Evolutionary conservation across 2,329 filamentous ascomycete species (phyloP).

Genomic region (Didymella glomerata): DNA sequence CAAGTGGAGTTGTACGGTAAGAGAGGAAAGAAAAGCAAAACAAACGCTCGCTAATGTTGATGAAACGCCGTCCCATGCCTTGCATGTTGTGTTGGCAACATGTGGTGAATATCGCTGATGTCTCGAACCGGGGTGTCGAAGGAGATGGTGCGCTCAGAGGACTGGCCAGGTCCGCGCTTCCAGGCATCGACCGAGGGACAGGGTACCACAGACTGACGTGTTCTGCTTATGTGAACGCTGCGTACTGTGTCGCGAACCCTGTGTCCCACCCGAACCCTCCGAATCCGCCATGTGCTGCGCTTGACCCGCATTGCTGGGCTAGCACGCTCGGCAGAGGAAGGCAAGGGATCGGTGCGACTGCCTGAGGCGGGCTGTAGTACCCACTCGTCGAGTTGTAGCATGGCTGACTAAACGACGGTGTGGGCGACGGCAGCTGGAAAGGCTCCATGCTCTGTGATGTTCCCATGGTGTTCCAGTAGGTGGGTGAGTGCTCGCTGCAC

Average conservation of each 20-base stretch:
- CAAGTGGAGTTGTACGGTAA: constrained; percentile 36
- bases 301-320: constrained; percentile 81
- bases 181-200: constrained; percentile 41
- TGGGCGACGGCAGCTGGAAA: constrained; percentile 76
- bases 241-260: constrained; percentile 76
- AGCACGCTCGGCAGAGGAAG: constrained; percentile 88
- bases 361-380: constrained; percentile 82
- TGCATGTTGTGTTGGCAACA: constrained; percentile 49
- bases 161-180: constrained; percentile 57
- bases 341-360: constrained; percentile 75
- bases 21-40: constrained; percentile 37
- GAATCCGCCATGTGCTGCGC: constrained; percentile 68
- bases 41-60: constrained; percentile 55
- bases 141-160: constrained; percentile 51
- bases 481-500: constrained; percentile 73
- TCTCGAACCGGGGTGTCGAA: constrained; percentile 53
- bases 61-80: constrained; percentile 65
- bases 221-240: constrained; percentile 77
- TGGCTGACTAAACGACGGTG: constrained; percentile 81
- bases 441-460: constrained; percentile 68
- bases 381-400: constrained; percentile 54
- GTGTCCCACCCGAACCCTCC: constrained; percentile 85
- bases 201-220: constrained; percentile 34
- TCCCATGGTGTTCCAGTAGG: constrained; percentile 78
- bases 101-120: constrained; percentile 49